Base-by-base conservation (phyloP, 2,329 filamentous ascomycete species). In the Didymella pomorum region DNA sequence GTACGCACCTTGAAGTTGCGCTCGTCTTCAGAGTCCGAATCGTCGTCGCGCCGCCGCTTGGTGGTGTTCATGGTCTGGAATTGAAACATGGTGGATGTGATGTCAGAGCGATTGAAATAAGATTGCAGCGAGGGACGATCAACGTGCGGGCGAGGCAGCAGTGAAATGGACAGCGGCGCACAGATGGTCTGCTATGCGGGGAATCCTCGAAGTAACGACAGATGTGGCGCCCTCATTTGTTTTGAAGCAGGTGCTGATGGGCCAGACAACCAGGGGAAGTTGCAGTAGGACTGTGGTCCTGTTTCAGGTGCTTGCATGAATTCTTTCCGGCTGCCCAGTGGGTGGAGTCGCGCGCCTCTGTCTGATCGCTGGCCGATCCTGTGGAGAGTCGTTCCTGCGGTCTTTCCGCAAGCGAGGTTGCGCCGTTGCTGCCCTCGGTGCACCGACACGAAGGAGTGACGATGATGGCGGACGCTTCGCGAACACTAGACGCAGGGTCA, bases 41-140 rank as follows among this genome's bases (percentile, higher is more conserved):
- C 73, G 59, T 73, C 71, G 25, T 74, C 74, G 50, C 74, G 65
- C 14, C 64, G 62, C 33, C 74, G 71, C 64, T 77, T 75, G 52
- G 65, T 63, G 53, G 54, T 43, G 41, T 26, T 60, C 66, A 67
- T 68, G 37, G 63, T 61, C 11, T 73, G 70, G 61, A 72, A 73
- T 57, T 69, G 60, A 50, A 75, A 68, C 73, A 76, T 77, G 48
- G 28, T 60, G 58, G 44, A 25, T 54, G 46, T 56, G 39, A 58
- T 54, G 50, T 58, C 56, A 50, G 45, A 54, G 46, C 50, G 45
- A 41, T 9, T 49, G 45, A 47, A 23, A 33, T 50, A n/a, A 31
- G 48, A 33, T 44, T 62, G 58, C 56, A 44, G 53, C 54, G 53
- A 51, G 62, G 21, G 28, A 64, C 61, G 68, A 55, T 71, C 68